A percentile compares a stretch with the other conserved stretches of the same genome.
Evolutionary conservation across 352 stramenopile species (phyloP).

Genomic region (Globisporangium uncinulatum): DNA sequence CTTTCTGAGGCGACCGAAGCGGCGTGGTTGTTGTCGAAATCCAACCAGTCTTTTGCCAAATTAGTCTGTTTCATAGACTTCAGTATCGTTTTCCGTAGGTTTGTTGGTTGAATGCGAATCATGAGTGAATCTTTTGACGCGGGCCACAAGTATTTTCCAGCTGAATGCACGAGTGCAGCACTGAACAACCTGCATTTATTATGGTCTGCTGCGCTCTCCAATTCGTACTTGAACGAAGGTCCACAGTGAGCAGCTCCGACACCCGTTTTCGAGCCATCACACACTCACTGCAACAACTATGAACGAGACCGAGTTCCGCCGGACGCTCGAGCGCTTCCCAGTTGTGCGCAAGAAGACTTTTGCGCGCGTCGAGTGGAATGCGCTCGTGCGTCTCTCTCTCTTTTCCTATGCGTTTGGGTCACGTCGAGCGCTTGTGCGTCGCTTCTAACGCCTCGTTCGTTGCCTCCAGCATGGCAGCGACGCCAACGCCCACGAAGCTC

Average conservation of each 20-base stretch:
- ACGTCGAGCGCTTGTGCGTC: background rate
- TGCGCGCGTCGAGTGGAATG: slow-evolving; percentile 75
- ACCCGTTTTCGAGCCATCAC: background rate
- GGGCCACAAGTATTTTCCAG: background rate
- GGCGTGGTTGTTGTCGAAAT: background rate
- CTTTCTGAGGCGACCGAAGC: background rate
- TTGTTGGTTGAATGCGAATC: slow-evolving; percentile 8
- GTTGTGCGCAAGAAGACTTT: slow-evolving; percentile 78
- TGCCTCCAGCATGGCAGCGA: slow-evolving; percentile 16
- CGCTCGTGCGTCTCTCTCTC: slow-evolving; percentile 31
- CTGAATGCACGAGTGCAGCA: background rate
- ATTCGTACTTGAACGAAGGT: background rate
- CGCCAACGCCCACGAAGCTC: background rate
- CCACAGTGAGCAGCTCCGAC: background rate
- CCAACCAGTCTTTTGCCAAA: too few species aligned
- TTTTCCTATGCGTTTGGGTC: background rate
- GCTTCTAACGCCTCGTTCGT: background rate
- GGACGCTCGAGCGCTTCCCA: slow-evolving; percentile 63
- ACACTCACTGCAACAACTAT: slow-evolving; percentile 19
- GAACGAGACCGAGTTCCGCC: slow-evolving; percentile 68
- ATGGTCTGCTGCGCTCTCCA: background rate
- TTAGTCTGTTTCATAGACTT: too few species aligned
- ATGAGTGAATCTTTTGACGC: too few species aligned
- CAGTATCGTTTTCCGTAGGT: too few species aligned
- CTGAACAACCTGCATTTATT: background rate